Evolutionary conservation across 2,329 filamentous ascomycete genomes (phyloP), one percentile per base, ranked within the genome.

Genomic region (Trichoderma citrinoviride): DNA sequence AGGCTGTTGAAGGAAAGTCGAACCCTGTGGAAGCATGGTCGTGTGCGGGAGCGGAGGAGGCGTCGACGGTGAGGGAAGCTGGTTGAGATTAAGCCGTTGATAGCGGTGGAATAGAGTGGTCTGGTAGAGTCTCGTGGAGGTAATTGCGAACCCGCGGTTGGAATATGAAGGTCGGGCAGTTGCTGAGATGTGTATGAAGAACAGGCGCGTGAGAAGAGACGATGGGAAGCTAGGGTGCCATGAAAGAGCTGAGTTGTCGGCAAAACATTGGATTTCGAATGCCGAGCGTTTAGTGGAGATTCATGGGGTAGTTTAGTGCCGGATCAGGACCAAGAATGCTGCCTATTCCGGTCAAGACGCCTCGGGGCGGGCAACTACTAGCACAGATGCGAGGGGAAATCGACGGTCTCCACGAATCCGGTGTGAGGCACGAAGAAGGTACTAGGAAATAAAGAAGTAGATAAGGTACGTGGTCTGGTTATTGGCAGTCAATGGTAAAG

Each of bases 81-180:
- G 33, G 10, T 8, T 75, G 76, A 33, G 75, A 73, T 66, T 73
- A 68, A 66, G 79, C 75, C 67, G 73, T 73, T 14, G 33, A 33
- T 14, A 33, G 25, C 68, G 83, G 76, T 69, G 33, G 12, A 83
- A 77, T 57, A 81, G 82, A 68, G 33, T 5, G n/a, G 43, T 8
- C 80, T 81, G 64, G 79, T 76, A 77, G 29, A 44, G 27, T 50
- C 29, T 29, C 14, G 44, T n/a, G 29, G 44, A 19, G 14, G 29
- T 15, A 37, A 46, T 21, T n/a, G 27, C 27, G n/a, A 47, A 44
- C 41, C 54, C 37, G 14, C 29, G 41, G 43, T 15, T 12, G 43
- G 5, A 23, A 14, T 58, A 15, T 47, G 43, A 21, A 10, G 33
- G 33, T 37, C 33, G 33, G 12, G 33, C 33, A 37, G 33, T 37